phyloP scores from a whole-genome alignment of 768 basidiomycete genomes.

The Cystobasidium onofrii region DNA sequence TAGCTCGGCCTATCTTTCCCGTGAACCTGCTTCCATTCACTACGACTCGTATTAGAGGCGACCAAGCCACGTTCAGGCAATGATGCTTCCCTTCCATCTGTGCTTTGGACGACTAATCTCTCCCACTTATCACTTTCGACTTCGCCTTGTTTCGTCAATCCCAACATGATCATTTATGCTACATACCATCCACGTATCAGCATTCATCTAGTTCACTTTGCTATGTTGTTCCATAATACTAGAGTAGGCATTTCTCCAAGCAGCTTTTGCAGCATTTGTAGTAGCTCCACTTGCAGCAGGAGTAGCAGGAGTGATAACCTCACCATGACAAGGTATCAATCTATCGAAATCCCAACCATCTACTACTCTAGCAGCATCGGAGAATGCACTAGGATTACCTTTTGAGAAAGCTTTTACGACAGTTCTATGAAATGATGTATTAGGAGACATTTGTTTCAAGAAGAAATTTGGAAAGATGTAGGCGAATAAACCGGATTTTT shows the following conservation, averaged over 20 bases:
- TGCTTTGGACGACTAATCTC: no score
- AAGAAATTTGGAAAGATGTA: conserved; percentile 10
- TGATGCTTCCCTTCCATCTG: no score
- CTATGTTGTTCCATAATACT: neutral
- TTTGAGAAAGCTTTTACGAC: conserved; percentile 1
- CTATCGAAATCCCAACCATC: conserved; percentile 1
- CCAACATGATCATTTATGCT: no score
- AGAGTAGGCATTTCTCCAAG: conserved; percentile 5
- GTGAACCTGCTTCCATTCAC: no score
- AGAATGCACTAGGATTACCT: neutral
- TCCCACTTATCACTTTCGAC: no score
- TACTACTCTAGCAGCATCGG: conserved; percentile 3
- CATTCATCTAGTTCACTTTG: neutral
- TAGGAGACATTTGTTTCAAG: conserved; percentile 2
- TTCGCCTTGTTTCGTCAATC: no score
- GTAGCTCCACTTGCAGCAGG: neutral
- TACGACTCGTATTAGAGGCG: no score
- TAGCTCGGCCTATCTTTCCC: no score
- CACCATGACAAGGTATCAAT: conserved; percentile 27
- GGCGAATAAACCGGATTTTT: conserved; percentile 1
- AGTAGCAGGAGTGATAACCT: neutral
- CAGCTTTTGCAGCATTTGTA: conserved; percentile 1
- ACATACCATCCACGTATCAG: no score
- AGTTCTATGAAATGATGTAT: conserved; percentile 7
- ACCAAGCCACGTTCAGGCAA: no score